These are phyloP conservation scores for Verruconis gallopava DNA, from an alignment of 2,329 filamentous ascomycete species.

Conservation along the genomic window DNA sequence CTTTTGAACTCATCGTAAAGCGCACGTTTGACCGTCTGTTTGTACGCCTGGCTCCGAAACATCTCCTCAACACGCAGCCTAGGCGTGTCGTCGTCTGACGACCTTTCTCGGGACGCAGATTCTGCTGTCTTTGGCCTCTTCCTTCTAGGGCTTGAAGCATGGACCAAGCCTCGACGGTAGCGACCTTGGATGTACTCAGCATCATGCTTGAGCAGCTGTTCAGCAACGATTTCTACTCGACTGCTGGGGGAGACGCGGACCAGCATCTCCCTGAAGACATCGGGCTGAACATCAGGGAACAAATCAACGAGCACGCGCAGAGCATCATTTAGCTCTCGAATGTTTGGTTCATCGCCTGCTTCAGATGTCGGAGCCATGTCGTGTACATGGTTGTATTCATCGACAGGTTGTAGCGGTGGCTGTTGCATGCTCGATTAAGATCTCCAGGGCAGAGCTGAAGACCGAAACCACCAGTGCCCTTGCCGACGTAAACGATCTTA, in stretches of 20 bases:
- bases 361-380: neutral
- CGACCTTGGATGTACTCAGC: conserved; percentile 58
- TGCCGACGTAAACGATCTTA: too few relatives aligned
- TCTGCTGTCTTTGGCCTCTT: conserved; percentile 18
- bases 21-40: conserved; percentile 52
- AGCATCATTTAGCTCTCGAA: conserved; percentile 56
- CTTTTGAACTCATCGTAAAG: conserved; percentile 66
- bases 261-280: conserved; percentile 75
- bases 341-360: conserved; percentile 40
- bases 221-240: conserved; percentile 61
- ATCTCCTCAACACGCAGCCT: conserved; percentile 46
- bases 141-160: conserved; percentile 20
- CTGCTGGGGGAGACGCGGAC: conserved; percentile 63
- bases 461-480: too few relatives aligned
- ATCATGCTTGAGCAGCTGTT: conserved; percentile 60
- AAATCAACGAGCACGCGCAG: conserved; percentile 56
- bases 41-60: conserved; percentile 57
- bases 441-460: too few relatives aligned
- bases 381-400: neutral
- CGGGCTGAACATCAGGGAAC: conserved; percentile 69
- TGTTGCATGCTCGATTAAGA: too few relatives aligned
- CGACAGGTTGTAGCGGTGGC: neutral
- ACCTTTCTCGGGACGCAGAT: conserved; percentile 4
- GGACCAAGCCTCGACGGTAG: conserved; percentile 38
- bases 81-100: conserved; percentile 5